These are phyloP conservation scores for Penicillium digitatum DNA, from an alignment of 2,329 filamentous ascomycete species.

Conservation along the genomic window DNA sequence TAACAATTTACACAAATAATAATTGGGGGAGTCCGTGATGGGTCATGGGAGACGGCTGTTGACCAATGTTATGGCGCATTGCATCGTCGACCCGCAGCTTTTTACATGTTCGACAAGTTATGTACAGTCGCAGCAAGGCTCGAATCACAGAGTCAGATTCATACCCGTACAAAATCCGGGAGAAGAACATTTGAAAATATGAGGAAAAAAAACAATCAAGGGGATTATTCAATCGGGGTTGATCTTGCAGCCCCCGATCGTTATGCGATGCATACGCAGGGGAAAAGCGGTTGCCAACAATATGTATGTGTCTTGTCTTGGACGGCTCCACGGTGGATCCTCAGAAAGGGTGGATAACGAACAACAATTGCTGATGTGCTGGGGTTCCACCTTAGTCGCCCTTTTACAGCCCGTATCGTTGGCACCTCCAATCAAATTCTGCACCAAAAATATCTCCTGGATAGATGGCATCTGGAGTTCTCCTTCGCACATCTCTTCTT, in stretches of 20 bases:
- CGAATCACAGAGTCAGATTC: conserved; percentile 9
- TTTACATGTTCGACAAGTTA: conserved; percentile 19
- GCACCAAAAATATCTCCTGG: conserved; percentile 26
- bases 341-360: conserved; percentile 15
- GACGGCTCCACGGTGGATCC: conserved; percentile 12
- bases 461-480: conserved; percentile 6
- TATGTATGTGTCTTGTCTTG: not conserved
- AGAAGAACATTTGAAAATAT: not conserved
- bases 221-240: not conserved
- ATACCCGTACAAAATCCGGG: not conserved
- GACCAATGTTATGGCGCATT: conserved; percentile 17
- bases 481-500: conserved; percentile 1
- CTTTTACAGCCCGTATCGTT: conserved; percentile 12
- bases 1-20: not conserved
- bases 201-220: not conserved
- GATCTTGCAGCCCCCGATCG: not conserved
- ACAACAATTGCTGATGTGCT: conserved; percentile 13
- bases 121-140: conserved; percentile 6
- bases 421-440: conserved; percentile 22
- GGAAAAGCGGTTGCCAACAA: not conserved
- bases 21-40: conserved; percentile 11
- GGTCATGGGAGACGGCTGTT: conserved; percentile 6
- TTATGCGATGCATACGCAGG: not conserved
- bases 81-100: conserved; percentile 17
- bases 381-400: conserved; percentile 12